Base-by-base conservation (phyloP, 768 basidiomycete genomes). In the Mycena crocata region DNA sequence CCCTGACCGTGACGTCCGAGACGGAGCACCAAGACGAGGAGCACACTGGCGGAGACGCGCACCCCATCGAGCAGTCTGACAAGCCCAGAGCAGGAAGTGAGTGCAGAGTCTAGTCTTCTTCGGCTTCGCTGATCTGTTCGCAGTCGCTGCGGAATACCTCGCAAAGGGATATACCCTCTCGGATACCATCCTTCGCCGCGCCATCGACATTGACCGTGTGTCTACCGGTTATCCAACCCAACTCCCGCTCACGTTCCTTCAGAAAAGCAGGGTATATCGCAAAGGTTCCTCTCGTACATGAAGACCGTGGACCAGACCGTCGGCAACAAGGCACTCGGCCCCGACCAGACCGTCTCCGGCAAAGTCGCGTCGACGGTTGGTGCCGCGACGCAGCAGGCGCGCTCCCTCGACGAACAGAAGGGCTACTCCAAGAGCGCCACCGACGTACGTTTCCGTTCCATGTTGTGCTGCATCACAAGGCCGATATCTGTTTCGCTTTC, bases 91-190 rank as follows among this genome's bases (percentile, higher is more conserved):
- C 93, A 21, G 93, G 89, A 48, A 94, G 92, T 93, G 21, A 35
- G 71, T 72, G 90, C 80, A 8, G 1, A 21, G 7, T 9, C 15
- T 32, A 17, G 9, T 13, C 28, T 42, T 1, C 23, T 39, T 15
- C 24, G 37, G 15, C 32, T 21, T 24, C 32, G 24, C 63, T 62
- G 52, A 59, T 34, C 34, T 40, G 19, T 5, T n/a, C 31, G 67
- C 75, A 89, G 94, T 98, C 73, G 92, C 93, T 30, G 96, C 97
- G 31, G 97, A 98, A 77, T 95, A 96, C 78, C 87, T 99, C 48
- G 95, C 97, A 2, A 89, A 88, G 74, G 98, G 97, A 2, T 98
- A 99, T 80, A 73, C 74, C 55, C 85, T 99, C 30, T 89, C 90
- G 21, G 96, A 99, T 75, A 75, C 83, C 51, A 86, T 96, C 71